Evolutionary conservation across 805 yeast species (phyloP), one percentile per base, ranked within the genome.

Genomic region (Spathaspora sp.): DNA sequence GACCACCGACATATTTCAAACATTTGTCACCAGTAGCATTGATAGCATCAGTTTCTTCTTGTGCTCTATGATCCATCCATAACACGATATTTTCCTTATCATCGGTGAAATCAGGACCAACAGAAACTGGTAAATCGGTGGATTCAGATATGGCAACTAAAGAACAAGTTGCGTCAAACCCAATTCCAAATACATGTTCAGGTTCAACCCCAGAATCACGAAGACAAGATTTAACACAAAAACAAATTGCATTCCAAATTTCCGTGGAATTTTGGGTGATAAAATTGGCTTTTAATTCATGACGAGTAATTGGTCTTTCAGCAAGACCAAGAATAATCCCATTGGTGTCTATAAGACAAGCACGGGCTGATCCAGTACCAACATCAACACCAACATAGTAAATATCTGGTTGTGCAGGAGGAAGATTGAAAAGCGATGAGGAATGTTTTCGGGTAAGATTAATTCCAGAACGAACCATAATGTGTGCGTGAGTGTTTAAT

Each of bases 31-130:
- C 79, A 0, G 97, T 87, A 42, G 85, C 81, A 69, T 93, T 93
- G 66, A 94, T 91, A 51, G 75, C 80, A 51, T 82, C 73, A 12
- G 97, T 91, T 65, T 93, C 97, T 7, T 76, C 73, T 14, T 78
- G 85, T 0, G 98, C 97, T 56, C 99, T 81, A 69, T 94, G 99
- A 72, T 94, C 99, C 98, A 94, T 93, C 99, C 99, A 94, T 56
- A 94, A 71, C 49, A 94, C 83, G 61, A 94, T 86, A 68, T 94
- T 91, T 64, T 92, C 96, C 55, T 79, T 79, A 46, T 73, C 58
- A 60, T 89, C 84, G 32, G 69, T 56, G 66, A 89, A 93, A 64
- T 92, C 89, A 1, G 99, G 98, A 9, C 99, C 99, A 14, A 91
- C 98, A 1, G 87, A 89, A 44, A 89, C 78, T 3, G 97, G 96